Percentiles rank a stretch among this genome's conserved stretches.
Conservation (phyloP, 208 protist genomes). For the Porcisia hertigi region DNA sequence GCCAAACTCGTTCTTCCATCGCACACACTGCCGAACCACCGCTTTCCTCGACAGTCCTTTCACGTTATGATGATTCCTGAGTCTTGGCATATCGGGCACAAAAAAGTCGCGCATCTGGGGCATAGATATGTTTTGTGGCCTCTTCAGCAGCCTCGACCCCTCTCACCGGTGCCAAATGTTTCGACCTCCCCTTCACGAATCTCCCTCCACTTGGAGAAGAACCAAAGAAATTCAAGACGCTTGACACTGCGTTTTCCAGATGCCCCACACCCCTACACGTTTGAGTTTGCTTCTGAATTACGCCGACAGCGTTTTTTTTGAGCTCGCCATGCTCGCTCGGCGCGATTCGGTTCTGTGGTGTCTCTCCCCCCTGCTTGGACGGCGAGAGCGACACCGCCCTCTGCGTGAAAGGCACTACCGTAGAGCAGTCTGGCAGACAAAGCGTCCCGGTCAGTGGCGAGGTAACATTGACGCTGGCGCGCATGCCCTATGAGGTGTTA, state of each 20-base stretch:
- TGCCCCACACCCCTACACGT: slow-evolving; percentile 62
- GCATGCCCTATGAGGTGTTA: slow-evolving; percentile 82
- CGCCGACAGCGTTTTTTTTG: slow-evolving; percentile 66
- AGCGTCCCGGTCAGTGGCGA: slow-evolving; percentile 41
- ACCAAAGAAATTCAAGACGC: slow-evolving; percentile 34
- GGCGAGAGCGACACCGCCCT: slow-evolving; percentile 62
- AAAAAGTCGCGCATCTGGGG: slow-evolving; percentile 72
- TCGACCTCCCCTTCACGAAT: slow-evolving; percentile 42
- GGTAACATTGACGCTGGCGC: slow-evolving; percentile 56
- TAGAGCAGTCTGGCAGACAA: slow-evolving; percentile 41
- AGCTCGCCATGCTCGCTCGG: slow-evolving; percentile 59
- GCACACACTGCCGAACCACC: slow-evolving; percentile 70
- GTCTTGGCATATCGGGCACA: slow-evolving; percentile 19
- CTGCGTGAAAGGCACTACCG: slow-evolving; percentile 70
- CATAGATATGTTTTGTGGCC: slow-evolving; percentile 55
- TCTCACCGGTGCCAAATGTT: slow-evolving; percentile 48
- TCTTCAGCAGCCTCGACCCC: slow-evolving; percentile 56
- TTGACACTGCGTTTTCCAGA: slow-evolving; percentile 79
- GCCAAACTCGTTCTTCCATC: slow-evolving; percentile 56
- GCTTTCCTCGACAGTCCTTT: slow-evolving; percentile 64
- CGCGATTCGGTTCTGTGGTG: slow-evolving; percentile 81
- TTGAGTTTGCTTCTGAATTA: slow-evolving; percentile 59
- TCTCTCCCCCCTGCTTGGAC: slow-evolving; percentile 56
- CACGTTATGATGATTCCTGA: slow-evolving; percentile 59
- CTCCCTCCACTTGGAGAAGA: slow-evolving; percentile 72